phyloP scores from a whole-genome alignment of 768 basidiomycete genomes.

The Cystobasidium tubakii region DNA sequence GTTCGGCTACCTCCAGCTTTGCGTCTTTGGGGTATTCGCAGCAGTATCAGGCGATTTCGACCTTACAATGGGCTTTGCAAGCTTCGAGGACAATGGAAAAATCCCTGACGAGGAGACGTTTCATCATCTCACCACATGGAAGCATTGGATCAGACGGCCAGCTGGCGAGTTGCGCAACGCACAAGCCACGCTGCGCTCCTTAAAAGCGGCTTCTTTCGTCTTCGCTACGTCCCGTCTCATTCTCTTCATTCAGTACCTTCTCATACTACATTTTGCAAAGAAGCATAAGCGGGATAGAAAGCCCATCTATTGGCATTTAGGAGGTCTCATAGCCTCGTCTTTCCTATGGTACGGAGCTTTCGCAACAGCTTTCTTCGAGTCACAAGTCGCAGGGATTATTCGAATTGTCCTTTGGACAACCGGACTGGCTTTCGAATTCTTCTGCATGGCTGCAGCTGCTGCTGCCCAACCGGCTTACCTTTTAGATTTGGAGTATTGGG shows the following conservation, averaged over 20 bases:
- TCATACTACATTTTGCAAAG: neutral
- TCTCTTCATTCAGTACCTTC: slow-evolving; percentile 19
- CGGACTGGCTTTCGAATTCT: slow-evolving; percentile 17
- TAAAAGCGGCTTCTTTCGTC: neutral
- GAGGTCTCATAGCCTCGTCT: neutral
- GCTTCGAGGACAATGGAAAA: neutral
- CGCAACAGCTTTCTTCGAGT: slow-evolving; percentile 4
- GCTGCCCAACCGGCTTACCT: neutral
- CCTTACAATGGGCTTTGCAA: neutral
- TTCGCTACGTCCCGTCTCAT: slow-evolving; percentile 9
- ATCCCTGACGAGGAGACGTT: neutral
- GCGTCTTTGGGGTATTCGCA: slow-evolving; percentile 13
- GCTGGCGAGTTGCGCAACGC: neutral
- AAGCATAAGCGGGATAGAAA: neutral
- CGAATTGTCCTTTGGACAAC: slow-evolving; percentile 10
- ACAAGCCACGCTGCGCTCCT: neutral
- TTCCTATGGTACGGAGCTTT: slow-evolving; percentile 4
- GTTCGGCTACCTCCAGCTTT: slow-evolving; percentile 11
- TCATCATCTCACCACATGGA: neutral
- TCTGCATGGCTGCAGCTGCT: neutral
- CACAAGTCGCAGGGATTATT: neutral
- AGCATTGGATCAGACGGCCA: neutral
- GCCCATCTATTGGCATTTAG: neutral
- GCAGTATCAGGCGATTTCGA: slow-evolving; percentile 16
- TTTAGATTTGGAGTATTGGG: slow-evolving; percentile 20